phyloP scores from a whole-genome alignment of 345 rosid species.

The Lumnitzera racemosa region DNA sequence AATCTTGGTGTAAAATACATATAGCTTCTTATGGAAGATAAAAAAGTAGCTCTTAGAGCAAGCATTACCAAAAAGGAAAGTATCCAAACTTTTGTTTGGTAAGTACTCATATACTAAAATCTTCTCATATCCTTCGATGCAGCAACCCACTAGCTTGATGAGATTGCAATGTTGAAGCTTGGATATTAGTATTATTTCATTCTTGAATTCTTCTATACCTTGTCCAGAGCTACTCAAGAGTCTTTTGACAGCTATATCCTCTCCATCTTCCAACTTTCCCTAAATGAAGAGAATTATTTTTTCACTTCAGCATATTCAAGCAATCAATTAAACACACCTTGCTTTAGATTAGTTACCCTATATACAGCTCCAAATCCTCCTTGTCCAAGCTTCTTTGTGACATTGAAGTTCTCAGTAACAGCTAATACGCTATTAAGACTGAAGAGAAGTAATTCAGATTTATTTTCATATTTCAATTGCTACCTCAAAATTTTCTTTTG shows the following conservation, averaged over 20 bases:
- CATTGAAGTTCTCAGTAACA: constrained; percentile 14
- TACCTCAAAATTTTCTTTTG: neutral
- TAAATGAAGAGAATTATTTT: neutral
- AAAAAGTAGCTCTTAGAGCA: neutral
- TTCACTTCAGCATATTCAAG: neutral
- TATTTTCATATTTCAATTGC: neutral
- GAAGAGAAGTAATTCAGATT: constrained; percentile 4
- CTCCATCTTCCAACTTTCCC: neutral
- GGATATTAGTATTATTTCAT: constrained; percentile 12
- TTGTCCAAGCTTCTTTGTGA: constrained; percentile 10
- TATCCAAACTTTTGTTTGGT: constrained; percentile 18
- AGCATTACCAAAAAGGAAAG: constrained; percentile 12
- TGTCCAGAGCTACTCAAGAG: constrained; percentile 13
- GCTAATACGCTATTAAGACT: constrained; percentile 1
- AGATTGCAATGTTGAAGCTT: constrained; percentile 21
- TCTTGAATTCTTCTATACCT: constrained; percentile 12
- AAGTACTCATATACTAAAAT: constrained; percentile 16
- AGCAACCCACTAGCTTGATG: constrained; percentile 16
- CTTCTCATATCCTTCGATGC: constrained; percentile 10
- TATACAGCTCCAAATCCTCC: constrained; percentile 24
- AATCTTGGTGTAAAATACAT: neutral
- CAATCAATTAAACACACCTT: neutral
- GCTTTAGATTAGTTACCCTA: neutral
- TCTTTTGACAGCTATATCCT: constrained; percentile 13
- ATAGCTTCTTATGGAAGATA: neutral